Base-by-base conservation (phyloP, 371 early-diverging fungal species). In the Rhizopus microsporus region DNA sequence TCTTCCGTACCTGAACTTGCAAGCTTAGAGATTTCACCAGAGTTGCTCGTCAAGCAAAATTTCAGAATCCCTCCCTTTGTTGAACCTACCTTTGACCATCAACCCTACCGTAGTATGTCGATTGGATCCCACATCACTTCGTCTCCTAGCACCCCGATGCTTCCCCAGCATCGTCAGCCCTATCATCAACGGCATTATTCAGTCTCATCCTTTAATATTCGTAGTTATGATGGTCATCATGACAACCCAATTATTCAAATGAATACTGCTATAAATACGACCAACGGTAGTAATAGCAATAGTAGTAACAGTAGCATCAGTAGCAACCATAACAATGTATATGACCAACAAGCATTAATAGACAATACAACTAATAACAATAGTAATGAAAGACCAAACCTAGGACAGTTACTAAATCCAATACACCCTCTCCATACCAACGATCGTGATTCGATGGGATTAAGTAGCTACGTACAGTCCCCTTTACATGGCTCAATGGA, bases 11-110 rank as follows among this genome's bases (percentile, higher is more conserved):
- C 82, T 55, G 72, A 77, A 55, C 68, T 81, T n/a, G 77, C 82
- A 23, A 69, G 72, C 53, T 67, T 81, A 5, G 82, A 81, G 51
- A 81, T 81, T n/a, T 75, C 82, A 29, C 74, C 79, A 4, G 80
- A 79, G 39, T 51, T 81, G 32, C 62, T 81, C 13, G 68, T 69
- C 13, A 77, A 76, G 54, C 78, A 81, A 52, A 79, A 81, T 56
- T 81, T 81, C 53, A 61, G 82, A 46, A 67, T 81, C n/a, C 80
- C 79, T 39, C 82, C 80, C 40, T 56, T 74, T 50, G 68, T 75
- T 5, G 78, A 78, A 40, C 73, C 78, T 3, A 63, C 69, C 8
- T 63, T 65, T 59, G 70, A 69, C 32, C 60, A 67, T 9, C 72
- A 73, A 52, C 63, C 70, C 29, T 47, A 67, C 40, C 77, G 72